These are phyloP conservation scores for Calonectria pseudoturangicola DNA, from an alignment of 2,329 filamentous ascomycete species.

Conservation along the genomic window DNA sequence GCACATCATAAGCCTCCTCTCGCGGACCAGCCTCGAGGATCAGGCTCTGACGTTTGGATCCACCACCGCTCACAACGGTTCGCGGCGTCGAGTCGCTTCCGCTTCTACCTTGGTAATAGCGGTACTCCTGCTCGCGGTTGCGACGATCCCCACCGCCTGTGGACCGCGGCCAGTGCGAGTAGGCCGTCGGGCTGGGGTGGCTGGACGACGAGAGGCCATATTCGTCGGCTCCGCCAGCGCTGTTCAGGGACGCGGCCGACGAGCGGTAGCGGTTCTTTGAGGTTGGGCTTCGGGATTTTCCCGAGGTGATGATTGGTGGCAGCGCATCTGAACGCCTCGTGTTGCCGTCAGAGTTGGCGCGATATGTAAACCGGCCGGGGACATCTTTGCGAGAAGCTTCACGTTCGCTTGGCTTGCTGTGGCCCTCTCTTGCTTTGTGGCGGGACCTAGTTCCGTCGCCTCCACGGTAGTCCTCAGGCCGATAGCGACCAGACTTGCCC, in stretches of 20 bases:
- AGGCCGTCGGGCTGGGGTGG: slow-evolving; percentile 33
- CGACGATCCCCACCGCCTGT: slow-evolving; percentile 36
- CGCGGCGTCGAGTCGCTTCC: slow-evolving; percentile 45
- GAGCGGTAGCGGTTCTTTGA: slow-evolving; percentile 48
- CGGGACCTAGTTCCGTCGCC: slow-evolving; percentile 44
- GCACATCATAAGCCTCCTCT: slow-evolving; percentile 47
- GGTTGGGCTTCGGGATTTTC: slow-evolving; percentile 47
- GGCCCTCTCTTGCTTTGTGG: slow-evolving; percentile 42
- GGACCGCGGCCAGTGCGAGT: slow-evolving; percentile 32
- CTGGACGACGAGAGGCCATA: slow-evolving; percentile 43
- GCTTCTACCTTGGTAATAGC: slow-evolving; percentile 53
- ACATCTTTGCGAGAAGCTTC: slow-evolving; percentile 43
- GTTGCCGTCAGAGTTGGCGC: slow-evolving; percentile 45
- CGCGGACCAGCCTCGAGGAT: slow-evolving; percentile 41
- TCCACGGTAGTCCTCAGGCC: slow-evolving; percentile 46
- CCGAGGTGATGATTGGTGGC: slow-evolving; percentile 36
- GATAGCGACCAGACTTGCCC: slow-evolving; percentile 42
- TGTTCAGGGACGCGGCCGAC: slow-evolving; percentile 43
- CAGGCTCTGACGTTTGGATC: slow-evolving; percentile 45
- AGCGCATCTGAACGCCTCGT: slow-evolving; percentile 42
- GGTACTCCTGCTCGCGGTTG: slow-evolving; percentile 54
- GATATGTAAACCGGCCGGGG: slow-evolving; percentile 42
- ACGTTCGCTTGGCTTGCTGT: slow-evolving; percentile 38
- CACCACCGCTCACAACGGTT: slow-evolving; percentile 34
- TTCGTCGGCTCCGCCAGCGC: slow-evolving; percentile 37